A percentile compares a stretch with the other conserved stretches of the same genome.
Conservation (phyloP, 352 stramenopile species). For the Globisporangium perplexum region DNA sequence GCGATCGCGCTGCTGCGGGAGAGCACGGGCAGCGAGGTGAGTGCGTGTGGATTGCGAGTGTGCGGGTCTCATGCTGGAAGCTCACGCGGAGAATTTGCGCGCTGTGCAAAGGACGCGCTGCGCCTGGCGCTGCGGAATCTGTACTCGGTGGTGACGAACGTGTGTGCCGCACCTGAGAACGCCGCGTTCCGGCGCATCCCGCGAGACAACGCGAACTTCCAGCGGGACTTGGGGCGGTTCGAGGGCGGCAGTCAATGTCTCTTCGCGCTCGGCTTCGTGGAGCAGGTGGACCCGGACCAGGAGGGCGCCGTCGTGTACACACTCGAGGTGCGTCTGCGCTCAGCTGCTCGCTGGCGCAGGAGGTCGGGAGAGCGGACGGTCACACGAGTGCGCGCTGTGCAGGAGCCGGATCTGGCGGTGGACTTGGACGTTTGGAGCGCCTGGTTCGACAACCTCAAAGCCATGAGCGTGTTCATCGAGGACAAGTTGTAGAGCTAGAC, state of each 20-base stretch:
- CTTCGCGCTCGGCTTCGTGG: slow-evolving; percentile 66
- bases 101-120: slow-evolving; percentile 19
- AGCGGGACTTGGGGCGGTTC: slow-evolving; percentile 60
- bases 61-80: too few species aligned
- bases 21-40: slow-evolving; percentile 30
- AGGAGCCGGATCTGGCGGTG: slow-evolving; percentile 68
- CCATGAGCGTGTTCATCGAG: slow-evolving; percentile 45
- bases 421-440: slow-evolving; percentile 77
- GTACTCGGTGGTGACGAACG: slow-evolving; percentile 45
- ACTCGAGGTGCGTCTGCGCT: slow-evolving; percentile 54
- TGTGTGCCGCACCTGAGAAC: slow-evolving; percentile 70
- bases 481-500: slow-evolving; percentile 19
- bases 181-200: slow-evolving; percentile 63
- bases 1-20: slow-evolving; percentile 38
- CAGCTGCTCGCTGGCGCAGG: too few species aligned
- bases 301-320: slow-evolving; percentile 41
- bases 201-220: slow-evolving; percentile 66
- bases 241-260: slow-evolving; percentile 54
- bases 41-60: background rate
- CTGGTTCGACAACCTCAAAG: slow-evolving; percentile 77
- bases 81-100: background rate
- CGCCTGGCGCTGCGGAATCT: slow-evolving; percentile 45
- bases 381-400: too few species aligned
- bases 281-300: slow-evolving; percentile 38
- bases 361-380: too few species aligned